phyloP scores from a whole-genome alignment of 2,329 filamentous ascomycete genomes.

The Hymenoscyphus linearis region DNA sequence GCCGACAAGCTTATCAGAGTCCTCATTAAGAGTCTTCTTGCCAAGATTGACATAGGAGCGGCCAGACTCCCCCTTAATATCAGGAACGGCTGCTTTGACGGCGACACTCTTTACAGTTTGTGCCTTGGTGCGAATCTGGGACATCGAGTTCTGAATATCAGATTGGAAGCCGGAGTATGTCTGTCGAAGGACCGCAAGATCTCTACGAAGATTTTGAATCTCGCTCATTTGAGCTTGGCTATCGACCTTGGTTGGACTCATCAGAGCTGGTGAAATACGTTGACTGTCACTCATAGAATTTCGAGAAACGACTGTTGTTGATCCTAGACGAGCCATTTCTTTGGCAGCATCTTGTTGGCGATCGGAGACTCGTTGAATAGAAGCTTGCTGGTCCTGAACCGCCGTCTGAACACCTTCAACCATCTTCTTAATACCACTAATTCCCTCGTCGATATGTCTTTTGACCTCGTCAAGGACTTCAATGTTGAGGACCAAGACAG shows the following conservation, averaged over 20 bases:
- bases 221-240: slow-evolving; percentile 64
- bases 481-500: slow-evolving; percentile 90
- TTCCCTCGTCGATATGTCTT: slow-evolving; percentile 87
- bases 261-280: slow-evolving; percentile 23
- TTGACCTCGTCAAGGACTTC: slow-evolving; percentile 95
- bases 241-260: slow-evolving; percentile 27
- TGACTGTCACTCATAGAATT: slow-evolving; percentile 25
- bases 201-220: slow-evolving; percentile 75
- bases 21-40: slow-evolving; percentile 78
- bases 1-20: slow-evolving; percentile 85
- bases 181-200: slow-evolving; percentile 86
- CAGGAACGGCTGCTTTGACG: slow-evolving; percentile 63
- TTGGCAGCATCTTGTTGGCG: slow-evolving; percentile 84
- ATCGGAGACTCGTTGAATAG: slow-evolving; percentile 82
- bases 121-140: slow-evolving; percentile 74
- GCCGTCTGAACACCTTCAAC: slow-evolving; percentile 83
- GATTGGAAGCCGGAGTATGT: slow-evolving; percentile 89
- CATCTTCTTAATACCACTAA: slow-evolving; percentile 72
- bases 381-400: slow-evolving; percentile 74
- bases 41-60: slow-evolving; percentile 79
- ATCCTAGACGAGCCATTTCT: slow-evolving; percentile 61
- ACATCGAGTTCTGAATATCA: slow-evolving; percentile 85
- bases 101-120: slow-evolving; percentile 72
- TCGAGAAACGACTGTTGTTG: slow-evolving; percentile 24
- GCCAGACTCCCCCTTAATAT: slow-evolving; percentile 71